phyloP scores from a whole-genome alignment of 345 rosid genomes.

The Ricinus communis region DNA sequence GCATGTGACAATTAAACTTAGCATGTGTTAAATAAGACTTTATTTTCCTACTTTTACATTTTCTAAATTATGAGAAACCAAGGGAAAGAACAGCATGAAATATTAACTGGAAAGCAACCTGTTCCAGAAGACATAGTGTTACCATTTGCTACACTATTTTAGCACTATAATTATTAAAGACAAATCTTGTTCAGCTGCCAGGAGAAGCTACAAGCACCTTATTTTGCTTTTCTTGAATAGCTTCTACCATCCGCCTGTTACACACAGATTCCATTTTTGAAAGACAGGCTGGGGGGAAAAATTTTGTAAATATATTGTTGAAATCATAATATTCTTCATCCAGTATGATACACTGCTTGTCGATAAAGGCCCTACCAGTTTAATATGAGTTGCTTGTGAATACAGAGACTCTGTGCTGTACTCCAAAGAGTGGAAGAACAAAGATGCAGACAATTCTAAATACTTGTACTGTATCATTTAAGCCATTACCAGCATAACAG shows the following conservation, averaged over 20 bases:
- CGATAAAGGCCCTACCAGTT: not conserved
- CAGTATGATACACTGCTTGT: slow-evolving; percentile 5
- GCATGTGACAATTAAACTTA: too few species aligned
- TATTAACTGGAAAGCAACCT: too few species aligned
- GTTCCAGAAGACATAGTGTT: not conserved
- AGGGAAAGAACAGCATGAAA: too few species aligned
- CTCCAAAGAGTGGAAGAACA: not conserved
- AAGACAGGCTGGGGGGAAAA: not conserved
- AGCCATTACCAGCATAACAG: not conserved
- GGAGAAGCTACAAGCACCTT: slow-evolving; percentile 3
- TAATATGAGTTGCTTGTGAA: not conserved
- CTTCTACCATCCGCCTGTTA: not conserved
- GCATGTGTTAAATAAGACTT: too few species aligned
- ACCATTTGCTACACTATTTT: not conserved
- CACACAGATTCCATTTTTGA: not conserved
- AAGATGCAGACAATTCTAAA: not conserved
- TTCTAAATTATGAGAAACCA: too few species aligned
- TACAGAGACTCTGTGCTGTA: not conserved
- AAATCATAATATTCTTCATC: slow-evolving; percentile 14
- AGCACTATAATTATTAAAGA: not conserved
- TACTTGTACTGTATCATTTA: not conserved
- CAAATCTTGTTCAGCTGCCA: not conserved
- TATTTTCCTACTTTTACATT: too few species aligned
- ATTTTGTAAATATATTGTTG: not conserved
- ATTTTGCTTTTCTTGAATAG: not conserved